These are phyloP conservation scores for Coniochaeta sp. DNA, from an alignment of 2,329 filamentous ascomycete genomes.

Conservation along the genomic window DNA sequence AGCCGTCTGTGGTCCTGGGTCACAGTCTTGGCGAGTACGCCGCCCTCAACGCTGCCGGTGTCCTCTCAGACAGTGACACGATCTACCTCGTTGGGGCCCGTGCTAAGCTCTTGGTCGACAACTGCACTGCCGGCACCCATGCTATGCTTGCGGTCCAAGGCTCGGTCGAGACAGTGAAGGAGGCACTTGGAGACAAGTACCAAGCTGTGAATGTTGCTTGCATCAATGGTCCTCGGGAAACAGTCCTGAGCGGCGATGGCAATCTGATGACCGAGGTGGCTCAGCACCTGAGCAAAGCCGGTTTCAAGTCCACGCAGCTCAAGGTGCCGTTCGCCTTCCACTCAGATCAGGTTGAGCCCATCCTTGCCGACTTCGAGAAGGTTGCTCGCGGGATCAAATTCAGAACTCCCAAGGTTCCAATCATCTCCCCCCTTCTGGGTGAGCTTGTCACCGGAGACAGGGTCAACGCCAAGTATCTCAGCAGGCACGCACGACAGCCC, in stretches of 20 bases:
- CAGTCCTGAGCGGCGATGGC: slow-evolving; percentile 53
- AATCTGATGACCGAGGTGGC: slow-evolving; percentile 37
- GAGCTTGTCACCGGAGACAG: slow-evolving; percentile 51
- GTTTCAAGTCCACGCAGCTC: slow-evolving; percentile 36
- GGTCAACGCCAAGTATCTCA: slow-evolving; percentile 56
- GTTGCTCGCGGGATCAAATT: slow-evolving; percentile 32
- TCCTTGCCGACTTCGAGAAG: slow-evolving; percentile 50
- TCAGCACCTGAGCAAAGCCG: slow-evolving; percentile 20
- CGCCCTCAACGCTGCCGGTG: slow-evolving; percentile 62
- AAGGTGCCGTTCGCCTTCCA: slow-evolving; percentile 48
- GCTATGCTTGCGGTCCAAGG: slow-evolving; percentile 45
- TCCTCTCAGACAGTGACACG: slow-evolving; percentile 63
- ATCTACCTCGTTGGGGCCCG: slow-evolving; percentile 65
- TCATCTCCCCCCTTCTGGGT: slow-evolving; percentile 62
- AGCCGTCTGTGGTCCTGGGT: slow-evolving; percentile 47
- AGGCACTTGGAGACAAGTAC: slow-evolving; percentile 37
- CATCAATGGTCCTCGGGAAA: slow-evolving; percentile 69
- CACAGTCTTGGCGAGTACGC: slow-evolving; percentile 69
- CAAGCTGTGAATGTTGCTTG: slow-evolving; percentile 52
- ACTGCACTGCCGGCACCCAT: slow-evolving; percentile 61
- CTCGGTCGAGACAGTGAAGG: slow-evolving; percentile 42
- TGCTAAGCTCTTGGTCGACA: slow-evolving; percentile 56
- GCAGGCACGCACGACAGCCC: slow-evolving; percentile 57
- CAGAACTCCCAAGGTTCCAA: slow-evolving; percentile 41
- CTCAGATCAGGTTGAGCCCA: slow-evolving; percentile 45